Percentiles rank a stretch among this genome's conserved stretches.
These are phyloP conservation scores for Apiospora arundinis DNA, from an alignment of 2,329 filamentous ascomycete species.

Conservation along the genomic window DNA sequence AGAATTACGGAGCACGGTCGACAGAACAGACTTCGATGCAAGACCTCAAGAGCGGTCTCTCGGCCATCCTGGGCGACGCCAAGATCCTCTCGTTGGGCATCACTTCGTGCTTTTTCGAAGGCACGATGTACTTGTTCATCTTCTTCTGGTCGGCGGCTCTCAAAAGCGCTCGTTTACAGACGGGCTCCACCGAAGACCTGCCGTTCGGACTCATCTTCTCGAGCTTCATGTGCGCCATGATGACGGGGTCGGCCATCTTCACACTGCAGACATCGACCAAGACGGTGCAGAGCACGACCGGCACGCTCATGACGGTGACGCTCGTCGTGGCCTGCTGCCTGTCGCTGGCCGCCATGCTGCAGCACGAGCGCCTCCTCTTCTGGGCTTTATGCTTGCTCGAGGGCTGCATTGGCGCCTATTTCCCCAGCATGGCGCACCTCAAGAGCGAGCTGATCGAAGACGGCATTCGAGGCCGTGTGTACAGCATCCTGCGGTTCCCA, in stretches of 20 bases:
- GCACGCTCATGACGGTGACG: slow-evolving; percentile 39
- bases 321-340: slow-evolving; percentile 40
- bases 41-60: slow-evolving; percentile 27
- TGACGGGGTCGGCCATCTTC: slow-evolving; percentile 31
- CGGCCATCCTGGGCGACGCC: slow-evolving; percentile 45
- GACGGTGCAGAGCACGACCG: slow-evolving; percentile 32
- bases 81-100: slow-evolving; percentile 59
- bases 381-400: slow-evolving; percentile 62
- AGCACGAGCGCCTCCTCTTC: slow-evolving; percentile 50
- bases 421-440: slow-evolving; percentile 57
- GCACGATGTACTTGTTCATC: slow-evolving; percentile 67
- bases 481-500: slow-evolving; percentile 60
- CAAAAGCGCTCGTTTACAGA: slow-evolving; percentile 43
- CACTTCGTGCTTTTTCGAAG: slow-evolving; percentile 64
- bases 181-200: slow-evolving; percentile 28
- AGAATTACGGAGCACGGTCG: slow-evolving; percentile 21
- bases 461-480: slow-evolving; percentile 55
- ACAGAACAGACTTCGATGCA: not conserved
- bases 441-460: slow-evolving; percentile 50
- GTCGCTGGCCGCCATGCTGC: slow-evolving; percentile 45
- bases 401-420: slow-evolving; percentile 60
- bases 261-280: slow-evolving; percentile 24
- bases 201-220: slow-evolving; percentile 38
- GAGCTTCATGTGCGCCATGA: slow-evolving; percentile 39
- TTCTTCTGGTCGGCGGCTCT: slow-evolving; percentile 67